Evolutionary conservation across 305 asterid genomes (phyloP), one percentile per base, ranked within the genome.

Genomic region (Coffea humblotiana): DNA sequence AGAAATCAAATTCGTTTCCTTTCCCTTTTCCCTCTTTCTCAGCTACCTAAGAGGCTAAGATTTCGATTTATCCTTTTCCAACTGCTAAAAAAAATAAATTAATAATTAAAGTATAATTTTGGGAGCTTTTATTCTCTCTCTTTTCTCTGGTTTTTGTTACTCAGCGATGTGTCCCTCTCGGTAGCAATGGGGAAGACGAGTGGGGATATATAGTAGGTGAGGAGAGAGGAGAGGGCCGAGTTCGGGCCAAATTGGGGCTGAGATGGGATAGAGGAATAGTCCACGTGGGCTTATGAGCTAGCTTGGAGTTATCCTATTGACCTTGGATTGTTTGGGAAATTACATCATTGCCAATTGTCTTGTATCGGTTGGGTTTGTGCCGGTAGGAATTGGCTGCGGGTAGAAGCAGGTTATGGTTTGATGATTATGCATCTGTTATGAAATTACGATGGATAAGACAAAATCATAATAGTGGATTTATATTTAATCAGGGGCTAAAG

Each of bases 211-310:
- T 14, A 35, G 18, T 1, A 10, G 1, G 18, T 37, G 15, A 13
- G 16, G 40, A n/a, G 12, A 19, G 15, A 13, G 16, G 40, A n/a
- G 12, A 19, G 67, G 35, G n/a, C 49, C 47, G 65, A 49, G 15
- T 49, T 11, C 18, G 48, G 47, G 27, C 67, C n/a, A 52, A 75
- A 29, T 52, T 40, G n/a, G 66, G 71, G 48, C n/a, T 18, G 10
- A 75, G 69, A 48, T 75, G 71, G 65, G 67, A 8, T 21, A 13
- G 10, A 21, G 37, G 6, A 1, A 19, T 21, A 67, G 56, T 21
- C 72, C 56, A 75, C 83, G 80, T 67, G 80, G 72, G 58, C 43
- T 54, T n/a, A 16, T 23, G 23, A 19, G 37, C 14, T 66, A 11
- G 51, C 40, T 16, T 32, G 27, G 11, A 13, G 15, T 45, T 80